These are phyloP conservation scores for Melastoma malabathricum DNA, from an alignment of 345 rosid genomes.

Conservation along the genomic window DNA sequence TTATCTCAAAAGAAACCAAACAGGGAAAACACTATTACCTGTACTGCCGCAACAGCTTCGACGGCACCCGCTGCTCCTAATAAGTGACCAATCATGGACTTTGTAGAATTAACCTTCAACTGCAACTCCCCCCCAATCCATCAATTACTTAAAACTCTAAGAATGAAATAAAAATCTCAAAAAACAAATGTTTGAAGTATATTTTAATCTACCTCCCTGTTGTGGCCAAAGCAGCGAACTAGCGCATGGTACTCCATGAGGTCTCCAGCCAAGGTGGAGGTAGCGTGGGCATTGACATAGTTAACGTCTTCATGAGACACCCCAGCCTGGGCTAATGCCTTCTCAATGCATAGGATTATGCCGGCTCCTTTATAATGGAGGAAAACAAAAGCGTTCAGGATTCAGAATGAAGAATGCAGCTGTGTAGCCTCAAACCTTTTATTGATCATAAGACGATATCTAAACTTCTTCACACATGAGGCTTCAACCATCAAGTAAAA, in stretches of 20 bases:
- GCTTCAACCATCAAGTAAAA: too few species aligned
- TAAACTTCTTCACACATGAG: too few species aligned
- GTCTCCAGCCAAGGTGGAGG: slow-evolving; percentile 86
- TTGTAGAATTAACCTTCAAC: slow-evolving; percentile 80
- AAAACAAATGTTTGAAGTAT: not conserved
- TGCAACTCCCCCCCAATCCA: slow-evolving; percentile 15
- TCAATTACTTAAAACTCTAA: slow-evolving; percentile 8
- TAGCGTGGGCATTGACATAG: slow-evolving; percentile 90
- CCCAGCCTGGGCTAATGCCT: slow-evolving; percentile 66
- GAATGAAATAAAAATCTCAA: not conserved
- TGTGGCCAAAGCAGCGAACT: slow-evolving; percentile 66
- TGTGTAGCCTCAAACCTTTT: too few species aligned
- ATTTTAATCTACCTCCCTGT: slow-evolving; percentile 39
- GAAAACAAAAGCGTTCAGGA: not conserved
- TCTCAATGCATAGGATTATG: slow-evolving; percentile 72
- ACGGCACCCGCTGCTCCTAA: slow-evolving; percentile 94
- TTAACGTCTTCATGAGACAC: slow-evolving; percentile 41
- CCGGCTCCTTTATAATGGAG: slow-evolving; percentile 46
- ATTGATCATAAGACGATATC: too few species aligned
- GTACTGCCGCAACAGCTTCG: slow-evolving; percentile 79
- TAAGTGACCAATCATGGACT: slow-evolving; percentile 90
- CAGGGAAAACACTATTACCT: slow-evolving; percentile 28
- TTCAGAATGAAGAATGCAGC: too few species aligned
- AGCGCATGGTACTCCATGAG: slow-evolving; percentile 74
- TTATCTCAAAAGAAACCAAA: not conserved